These are phyloP conservation scores for Garcia nutans DNA, from an alignment of 345 rosid genomes.

Conservation along the genomic window DNA sequence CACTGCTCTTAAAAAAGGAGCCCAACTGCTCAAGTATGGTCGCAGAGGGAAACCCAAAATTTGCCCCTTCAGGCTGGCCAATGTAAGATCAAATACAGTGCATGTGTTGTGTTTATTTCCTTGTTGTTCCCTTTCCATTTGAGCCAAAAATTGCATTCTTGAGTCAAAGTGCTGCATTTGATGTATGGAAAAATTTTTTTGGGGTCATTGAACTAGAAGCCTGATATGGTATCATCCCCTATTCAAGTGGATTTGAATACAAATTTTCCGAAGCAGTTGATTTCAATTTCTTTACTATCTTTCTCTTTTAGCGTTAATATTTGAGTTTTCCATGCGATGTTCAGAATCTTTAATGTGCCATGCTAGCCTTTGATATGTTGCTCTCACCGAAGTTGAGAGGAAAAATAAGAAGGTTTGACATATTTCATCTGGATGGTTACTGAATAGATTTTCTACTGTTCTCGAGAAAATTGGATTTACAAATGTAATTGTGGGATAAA, in stretches of 20 bases:
- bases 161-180: background rate
- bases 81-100: slow-evolving; percentile 12
- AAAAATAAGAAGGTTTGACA: background rate
- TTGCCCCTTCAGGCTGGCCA: slow-evolving; percentile 29
- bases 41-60: slow-evolving; percentile 32
- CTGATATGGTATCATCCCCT: background rate
- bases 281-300: background rate
- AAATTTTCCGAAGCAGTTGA: background rate
- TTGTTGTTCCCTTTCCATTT: background rate
- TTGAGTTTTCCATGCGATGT: background rate
- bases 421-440: background rate
- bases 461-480: background rate
- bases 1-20: slow-evolving; percentile 29
- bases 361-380: background rate
- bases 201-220: background rate
- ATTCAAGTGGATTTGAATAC: background rate
- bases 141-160: background rate
- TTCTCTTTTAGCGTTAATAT: background rate
- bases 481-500: background rate
- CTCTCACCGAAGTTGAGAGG: background rate
- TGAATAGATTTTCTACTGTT: no score
- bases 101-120: background rate
- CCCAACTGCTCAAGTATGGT: slow-evolving; percentile 29
- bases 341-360: background rate
- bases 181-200: background rate